phyloP scores from a whole-genome alignment of 768 basidiomycete species.

The Punctularia strigosozonata region DNA sequence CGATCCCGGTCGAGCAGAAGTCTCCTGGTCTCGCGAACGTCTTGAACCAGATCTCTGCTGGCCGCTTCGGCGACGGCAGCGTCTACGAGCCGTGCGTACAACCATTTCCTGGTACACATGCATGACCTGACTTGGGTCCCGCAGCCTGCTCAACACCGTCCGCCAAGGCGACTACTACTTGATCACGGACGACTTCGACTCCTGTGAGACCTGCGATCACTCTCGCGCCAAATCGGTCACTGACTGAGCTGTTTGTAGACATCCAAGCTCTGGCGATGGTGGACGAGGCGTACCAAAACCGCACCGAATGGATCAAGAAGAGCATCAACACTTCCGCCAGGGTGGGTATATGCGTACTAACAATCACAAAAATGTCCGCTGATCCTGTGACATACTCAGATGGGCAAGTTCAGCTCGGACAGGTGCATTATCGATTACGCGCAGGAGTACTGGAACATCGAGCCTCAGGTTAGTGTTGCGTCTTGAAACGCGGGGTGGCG shows the following conservation, averaged over 20 bases:
- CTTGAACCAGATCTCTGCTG: conserved; percentile 61
- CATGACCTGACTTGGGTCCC: conserved; percentile 3
- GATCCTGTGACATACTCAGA: conserved; percentile 26
- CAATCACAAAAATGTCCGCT: too few relatives aligned
- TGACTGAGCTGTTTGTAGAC: conserved; percentile 28
- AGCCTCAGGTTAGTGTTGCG: too few relatives aligned
- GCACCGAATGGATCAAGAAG: conserved; percentile 85
- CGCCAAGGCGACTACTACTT: conserved; percentile 70
- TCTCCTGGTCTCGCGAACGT: conserved; percentile 75
- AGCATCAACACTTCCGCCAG: conserved; percentile 75
- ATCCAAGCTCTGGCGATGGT: conserved; percentile 78
- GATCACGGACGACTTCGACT: conserved; percentile 89
- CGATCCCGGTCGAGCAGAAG: conserved; percentile 69
- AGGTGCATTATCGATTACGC: conserved; percentile 89
- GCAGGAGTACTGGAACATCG: conserved; percentile 77
- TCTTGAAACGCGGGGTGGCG: too few relatives aligned
- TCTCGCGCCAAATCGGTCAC: background rate
- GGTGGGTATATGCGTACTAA: too few relatives aligned
- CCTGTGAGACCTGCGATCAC: conserved; percentile 39
- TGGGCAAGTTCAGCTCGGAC: conserved; percentile 97
- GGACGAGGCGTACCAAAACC: conserved; percentile 79
- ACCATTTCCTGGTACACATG: background rate
- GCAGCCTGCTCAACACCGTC: conserved; percentile 63
- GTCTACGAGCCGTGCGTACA: conserved; percentile 79
- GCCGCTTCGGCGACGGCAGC: conserved; percentile 67